Percentiles rank a stretch among this genome's conserved stretches.
Conservation (phyloP, 768 basidiomycete species). For the Clitopilus hobsonii region DNA sequence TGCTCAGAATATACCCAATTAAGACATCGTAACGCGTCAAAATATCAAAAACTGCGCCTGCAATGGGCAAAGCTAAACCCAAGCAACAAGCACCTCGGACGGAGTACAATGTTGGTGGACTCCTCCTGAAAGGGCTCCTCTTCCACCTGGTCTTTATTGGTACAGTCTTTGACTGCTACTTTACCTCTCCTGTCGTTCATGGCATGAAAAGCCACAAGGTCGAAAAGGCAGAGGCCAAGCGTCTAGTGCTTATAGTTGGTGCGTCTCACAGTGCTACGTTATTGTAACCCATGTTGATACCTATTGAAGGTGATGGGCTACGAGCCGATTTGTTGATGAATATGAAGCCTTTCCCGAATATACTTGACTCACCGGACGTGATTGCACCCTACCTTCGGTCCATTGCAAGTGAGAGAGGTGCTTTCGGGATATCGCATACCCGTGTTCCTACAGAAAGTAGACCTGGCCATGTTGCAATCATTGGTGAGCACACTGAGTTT, state of each 20-base stretch:
- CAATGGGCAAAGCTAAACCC: not conserved
- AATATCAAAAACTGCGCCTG: not conserved
- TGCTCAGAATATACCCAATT: not conserved
- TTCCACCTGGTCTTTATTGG: constrained; percentile 74
- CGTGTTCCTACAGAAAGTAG: constrained; percentile 84
- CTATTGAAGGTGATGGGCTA: constrained; percentile 65
- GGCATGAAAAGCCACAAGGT: constrained; percentile 61
- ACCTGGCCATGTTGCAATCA: constrained; percentile 86
- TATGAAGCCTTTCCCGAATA: constrained; percentile 51
- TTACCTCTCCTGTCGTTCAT: constrained; percentile 76
- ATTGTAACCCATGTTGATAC: not conserved
- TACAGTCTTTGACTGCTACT: constrained; percentile 84
- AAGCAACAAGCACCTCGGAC: not conserved
- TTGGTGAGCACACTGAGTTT: constrained; percentile 39
- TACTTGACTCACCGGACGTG: constrained; percentile 46
- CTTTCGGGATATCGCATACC: constrained; percentile 83
- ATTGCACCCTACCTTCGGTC: constrained; percentile 74
- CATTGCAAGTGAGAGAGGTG: constrained; percentile 62
- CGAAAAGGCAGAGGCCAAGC: constrained; percentile 49
- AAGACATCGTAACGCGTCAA: not conserved
- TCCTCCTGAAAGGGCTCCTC: constrained; percentile 63
- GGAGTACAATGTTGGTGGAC: constrained; percentile 32
- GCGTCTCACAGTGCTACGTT: constrained; percentile 11
- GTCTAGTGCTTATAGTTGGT: constrained; percentile 81
- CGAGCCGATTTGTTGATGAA: constrained; percentile 77